A percentile compares a stretch with the other conserved stretches of the same genome.
These are phyloP conservation scores for Circinella minor DNA, from an alignment of 371 early-diverging fungal species.

Conservation along the genomic window DNA sequence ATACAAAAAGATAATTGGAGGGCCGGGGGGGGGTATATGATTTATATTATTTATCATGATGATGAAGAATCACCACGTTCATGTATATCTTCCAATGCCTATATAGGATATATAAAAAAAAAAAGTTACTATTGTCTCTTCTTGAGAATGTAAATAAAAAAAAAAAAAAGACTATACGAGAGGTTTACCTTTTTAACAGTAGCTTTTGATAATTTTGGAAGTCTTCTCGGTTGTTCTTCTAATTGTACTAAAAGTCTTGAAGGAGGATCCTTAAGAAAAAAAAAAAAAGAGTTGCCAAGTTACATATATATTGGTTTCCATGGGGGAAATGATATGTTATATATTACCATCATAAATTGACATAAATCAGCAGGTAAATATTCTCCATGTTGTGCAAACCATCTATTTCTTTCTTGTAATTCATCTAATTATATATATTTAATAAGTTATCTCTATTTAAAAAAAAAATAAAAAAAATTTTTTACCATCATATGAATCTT, in stretches of 20 bases:
- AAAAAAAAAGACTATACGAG: no score
- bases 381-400: constrained; percentile 49
- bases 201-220: constrained; percentile 41
- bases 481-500: constrained; percentile 38
- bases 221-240: constrained; percentile 21
- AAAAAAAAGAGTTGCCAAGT: no score
- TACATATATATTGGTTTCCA: no score
- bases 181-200: constrained; percentile 38
- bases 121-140: no score
- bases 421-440: constrained; percentile 29
- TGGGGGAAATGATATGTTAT: background rate
- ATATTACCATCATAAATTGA: constrained; percentile 47
- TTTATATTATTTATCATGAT: background rate
- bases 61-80: background rate
- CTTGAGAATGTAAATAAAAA: no score
- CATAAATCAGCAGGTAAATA: constrained; percentile 51
- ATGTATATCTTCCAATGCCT: constrained; percentile 13
- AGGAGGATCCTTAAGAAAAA: constrained; percentile 25
- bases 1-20: no score
- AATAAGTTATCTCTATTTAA: background rate
- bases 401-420: constrained; percentile 39
- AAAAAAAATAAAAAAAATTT: background rate
- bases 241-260: constrained; percentile 26
- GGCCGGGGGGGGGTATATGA: no score
- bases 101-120: background rate